phyloP scores from a whole-genome alignment of 148 eudicot species.

The Rhododendron ovatum region DNA sequence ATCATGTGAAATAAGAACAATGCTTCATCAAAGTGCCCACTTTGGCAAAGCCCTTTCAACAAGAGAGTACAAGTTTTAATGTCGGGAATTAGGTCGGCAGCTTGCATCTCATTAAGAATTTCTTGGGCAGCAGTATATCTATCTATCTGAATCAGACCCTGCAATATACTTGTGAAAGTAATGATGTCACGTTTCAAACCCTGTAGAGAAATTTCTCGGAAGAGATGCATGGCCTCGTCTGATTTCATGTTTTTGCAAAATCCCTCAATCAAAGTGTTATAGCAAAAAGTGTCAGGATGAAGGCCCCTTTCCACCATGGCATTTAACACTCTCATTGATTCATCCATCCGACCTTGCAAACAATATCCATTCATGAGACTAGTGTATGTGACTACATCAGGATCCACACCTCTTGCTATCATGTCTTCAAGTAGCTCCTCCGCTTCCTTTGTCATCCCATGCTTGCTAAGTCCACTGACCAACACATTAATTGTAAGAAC shows the following conservation, averaged over 20 bases:
- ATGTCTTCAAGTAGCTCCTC: background rate
- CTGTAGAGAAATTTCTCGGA: background rate
- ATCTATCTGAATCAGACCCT: background rate
- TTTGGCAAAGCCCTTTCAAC: background rate
- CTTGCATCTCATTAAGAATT: conserved; percentile 2
- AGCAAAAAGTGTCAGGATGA: background rate
- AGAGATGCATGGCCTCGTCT: conserved; percentile 12
- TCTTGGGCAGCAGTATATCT: background rate
- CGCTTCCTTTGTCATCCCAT: conserved; percentile 6
- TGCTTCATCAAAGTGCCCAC: background rate
- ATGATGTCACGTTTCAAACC: conserved; percentile 5
- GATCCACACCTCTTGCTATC: background rate
- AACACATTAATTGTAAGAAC: background rate
- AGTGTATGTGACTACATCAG: conserved; percentile 3
- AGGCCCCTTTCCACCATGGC: background rate
- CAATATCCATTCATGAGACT: conserved; percentile 10
- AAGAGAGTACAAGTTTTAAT: background rate
- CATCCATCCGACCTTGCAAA: conserved; percentile 7
- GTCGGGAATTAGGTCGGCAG: background rate
- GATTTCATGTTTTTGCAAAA: conserved; percentile 7
- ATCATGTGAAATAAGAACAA: background rate
- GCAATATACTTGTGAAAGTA: background rate
- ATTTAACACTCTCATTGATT: background rate
- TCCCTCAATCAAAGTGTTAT: conserved; percentile 5
- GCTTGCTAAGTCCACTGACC: conserved; percentile 2